These are phyloP conservation scores for Aspergillus cristatus DNA, from an alignment of 495 filamentous ascomycete genomes.

Conservation along the genomic window DNA sequence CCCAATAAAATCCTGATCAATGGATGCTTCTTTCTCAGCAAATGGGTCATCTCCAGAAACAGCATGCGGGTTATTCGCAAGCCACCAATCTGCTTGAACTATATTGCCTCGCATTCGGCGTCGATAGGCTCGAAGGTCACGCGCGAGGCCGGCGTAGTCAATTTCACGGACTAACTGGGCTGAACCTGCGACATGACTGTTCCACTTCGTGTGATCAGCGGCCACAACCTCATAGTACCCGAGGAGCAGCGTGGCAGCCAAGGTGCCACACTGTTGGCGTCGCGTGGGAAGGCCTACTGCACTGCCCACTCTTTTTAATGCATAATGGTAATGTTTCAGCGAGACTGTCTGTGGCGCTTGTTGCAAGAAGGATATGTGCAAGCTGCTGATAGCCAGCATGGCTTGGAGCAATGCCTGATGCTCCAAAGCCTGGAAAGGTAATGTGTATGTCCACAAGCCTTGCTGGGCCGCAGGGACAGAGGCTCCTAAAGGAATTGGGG, in stretches of 20 bases:
- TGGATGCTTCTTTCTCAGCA: slow-evolving; percentile 29
- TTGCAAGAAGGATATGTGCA: slow-evolving; percentile 84
- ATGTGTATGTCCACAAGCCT: slow-evolving; percentile 77
- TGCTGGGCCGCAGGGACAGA: slow-evolving; percentile 61
- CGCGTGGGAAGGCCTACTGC: slow-evolving; percentile 60
- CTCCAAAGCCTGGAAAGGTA: slow-evolving; percentile 76
- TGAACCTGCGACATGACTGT: slow-evolving; percentile 78
- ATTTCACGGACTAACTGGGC: slow-evolving; percentile 76
- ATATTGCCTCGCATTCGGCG: slow-evolving; percentile 17
- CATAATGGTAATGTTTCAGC: slow-evolving; percentile 85
- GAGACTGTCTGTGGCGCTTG: slow-evolving; percentile 63
- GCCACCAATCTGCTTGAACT: slow-evolving; percentile 7
- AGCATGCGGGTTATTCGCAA: slow-evolving; percentile 9
- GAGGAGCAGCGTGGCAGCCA: slow-evolving; percentile 81
- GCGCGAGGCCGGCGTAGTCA: slow-evolving; percentile 63
- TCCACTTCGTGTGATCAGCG: slow-evolving; percentile 94
- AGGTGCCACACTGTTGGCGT: slow-evolving; percentile 69
- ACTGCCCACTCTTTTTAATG: slow-evolving; percentile 65
- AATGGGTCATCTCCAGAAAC: slow-evolving; percentile 33
- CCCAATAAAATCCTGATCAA: slow-evolving; percentile 37
- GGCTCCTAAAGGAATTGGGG: slow-evolving; percentile 59
- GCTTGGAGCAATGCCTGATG: slow-evolving; percentile 82
- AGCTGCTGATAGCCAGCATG: slow-evolving; percentile 77
- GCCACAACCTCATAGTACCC: slow-evolving; percentile 92
- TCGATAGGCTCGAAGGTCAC: slow-evolving; percentile 51